Evolutionary conservation across 1,284 basidiomycete species (phyloP).

Genomic region (Coriolopsis trogii): DNA sequence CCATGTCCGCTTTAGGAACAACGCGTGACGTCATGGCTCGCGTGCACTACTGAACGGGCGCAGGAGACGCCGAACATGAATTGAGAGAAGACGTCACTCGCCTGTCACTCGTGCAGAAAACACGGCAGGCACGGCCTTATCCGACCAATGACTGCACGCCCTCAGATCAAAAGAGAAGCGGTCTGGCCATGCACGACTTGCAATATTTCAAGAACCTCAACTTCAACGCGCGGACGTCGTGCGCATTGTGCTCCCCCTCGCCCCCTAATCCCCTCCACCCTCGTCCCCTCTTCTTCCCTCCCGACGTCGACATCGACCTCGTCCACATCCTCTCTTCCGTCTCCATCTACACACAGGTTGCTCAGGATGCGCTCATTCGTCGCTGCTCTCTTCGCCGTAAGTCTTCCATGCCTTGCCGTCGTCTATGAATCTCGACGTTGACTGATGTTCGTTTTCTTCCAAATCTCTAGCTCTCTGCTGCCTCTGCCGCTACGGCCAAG

Average conservation of each 20-base stretch:
- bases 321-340: slow-evolving; percentile 4
- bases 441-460: not conserved
- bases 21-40: too few relatives aligned
- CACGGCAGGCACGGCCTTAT: not conserved
- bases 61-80: too few relatives aligned
- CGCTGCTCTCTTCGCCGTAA: slow-evolving; percentile 22
- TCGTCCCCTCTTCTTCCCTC: slow-evolving; percentile 4
- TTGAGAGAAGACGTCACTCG: not conserved
- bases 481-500: slow-evolving; percentile 35
- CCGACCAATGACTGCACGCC: not conserved
- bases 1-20: too few relatives aligned
- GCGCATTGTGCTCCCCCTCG: not conserved
- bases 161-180: not conserved
- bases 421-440: not conserved
- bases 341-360: slow-evolving; percentile 7
- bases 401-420: slow-evolving; percentile 3
- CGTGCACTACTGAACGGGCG: too few relatives aligned
- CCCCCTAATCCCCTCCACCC: not conserved
- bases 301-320: slow-evolving; percentile 14
- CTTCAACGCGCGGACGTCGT: not conserved
- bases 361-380: slow-evolving; percentile 23
- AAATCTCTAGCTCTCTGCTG: slow-evolving; percentile 23
- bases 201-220: not conserved
- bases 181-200: not conserved
- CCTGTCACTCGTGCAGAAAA: not conserved